Conservation (phyloP, 108 stramenopile genomes). For the Nitzschia sp. region DNA sequence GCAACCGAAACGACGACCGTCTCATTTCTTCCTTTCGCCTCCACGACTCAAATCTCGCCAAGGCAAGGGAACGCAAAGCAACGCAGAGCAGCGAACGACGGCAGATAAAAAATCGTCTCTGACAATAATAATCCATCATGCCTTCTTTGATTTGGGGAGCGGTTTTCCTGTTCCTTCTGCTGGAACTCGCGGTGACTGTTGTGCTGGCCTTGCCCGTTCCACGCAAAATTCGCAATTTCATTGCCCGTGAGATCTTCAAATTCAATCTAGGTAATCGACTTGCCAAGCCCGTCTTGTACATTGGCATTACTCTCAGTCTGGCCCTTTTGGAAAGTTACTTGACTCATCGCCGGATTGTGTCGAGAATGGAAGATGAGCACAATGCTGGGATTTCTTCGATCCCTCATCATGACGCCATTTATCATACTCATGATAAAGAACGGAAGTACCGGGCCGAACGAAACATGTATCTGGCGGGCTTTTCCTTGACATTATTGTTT, state of each 20-base stretch:
- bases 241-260: slow-evolving; percentile 17
- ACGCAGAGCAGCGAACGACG: too few relatives aligned
- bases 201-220: slow-evolving; percentile 30
- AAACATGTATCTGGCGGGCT: slow-evolving; percentile 37
- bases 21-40: too few relatives aligned
- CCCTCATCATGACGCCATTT: slow-evolving; percentile 8
- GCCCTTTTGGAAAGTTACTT: slow-evolving; percentile 21
- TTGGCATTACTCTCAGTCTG: slow-evolving; percentile 12
- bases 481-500: slow-evolving; percentile 32
- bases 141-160: slow-evolving; percentile 30
- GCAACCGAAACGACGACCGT: too few relatives aligned
- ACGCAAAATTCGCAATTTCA: slow-evolving; percentile 26
- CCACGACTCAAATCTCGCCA: too few relatives aligned
- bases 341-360: not conserved
- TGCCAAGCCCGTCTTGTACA: slow-evolving; percentile 13
- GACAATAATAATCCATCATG: slow-evolving; percentile 11
- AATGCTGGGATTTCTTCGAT: not conserved
- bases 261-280: slow-evolving; percentile 21
- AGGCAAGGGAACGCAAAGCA: too few relatives aligned
- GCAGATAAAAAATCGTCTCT: too few relatives aligned
- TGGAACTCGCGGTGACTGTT: slow-evolving; percentile 20
- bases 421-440: slow-evolving; percentile 28
- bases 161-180: slow-evolving; percentile 16
- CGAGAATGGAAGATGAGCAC: slow-evolving; percentile 16
- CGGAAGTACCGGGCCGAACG: slow-evolving; percentile 23